These are phyloP conservation scores for Toxoplasma gondii DNA, from an alignment of 169 alveolate species.

Conservation along the genomic window DNA sequence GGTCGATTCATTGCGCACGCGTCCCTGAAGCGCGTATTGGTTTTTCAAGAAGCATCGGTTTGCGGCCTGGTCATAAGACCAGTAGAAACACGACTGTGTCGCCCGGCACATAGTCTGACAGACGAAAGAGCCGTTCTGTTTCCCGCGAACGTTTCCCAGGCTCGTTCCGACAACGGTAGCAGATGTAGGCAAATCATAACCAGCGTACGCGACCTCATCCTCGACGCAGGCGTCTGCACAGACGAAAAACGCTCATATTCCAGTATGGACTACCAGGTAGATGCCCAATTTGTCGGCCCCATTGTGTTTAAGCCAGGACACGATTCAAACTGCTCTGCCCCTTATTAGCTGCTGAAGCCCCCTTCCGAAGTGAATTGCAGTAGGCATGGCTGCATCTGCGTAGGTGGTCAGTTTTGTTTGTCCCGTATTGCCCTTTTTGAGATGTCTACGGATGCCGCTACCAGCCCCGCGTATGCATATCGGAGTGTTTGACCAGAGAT, in stretches of 20 bases:
- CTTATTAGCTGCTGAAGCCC: too few species aligned
- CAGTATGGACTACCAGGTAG: too few species aligned
- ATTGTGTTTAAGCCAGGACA: too few species aligned
- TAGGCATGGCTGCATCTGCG: too few species aligned
- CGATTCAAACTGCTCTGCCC: too few species aligned
- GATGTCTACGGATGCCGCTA: too few species aligned
- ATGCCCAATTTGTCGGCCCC: too few species aligned
- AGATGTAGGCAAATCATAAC: not conserved
- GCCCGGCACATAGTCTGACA: slow-evolving; percentile 10
- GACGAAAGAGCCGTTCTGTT: slow-evolving; percentile 1
- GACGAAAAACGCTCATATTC: not conserved
- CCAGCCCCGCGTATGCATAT: too few species aligned
- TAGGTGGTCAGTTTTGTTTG: too few species aligned
- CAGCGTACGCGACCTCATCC: slow-evolving; percentile 19
- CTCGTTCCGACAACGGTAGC: not conserved
- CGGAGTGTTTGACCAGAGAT: too few species aligned
- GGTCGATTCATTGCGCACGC: not conserved
- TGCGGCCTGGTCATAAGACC: not conserved
- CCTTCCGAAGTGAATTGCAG: too few species aligned
- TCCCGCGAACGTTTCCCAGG: not conserved
- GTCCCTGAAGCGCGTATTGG: not conserved
- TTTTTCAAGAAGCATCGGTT: not conserved
- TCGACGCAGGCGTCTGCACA: slow-evolving; percentile 45
- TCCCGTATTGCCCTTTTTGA: too few species aligned
- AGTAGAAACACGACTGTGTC: not conserved